Conservation (phyloP, 805 yeast genomes). For the Candida sonorensis region DNA sequence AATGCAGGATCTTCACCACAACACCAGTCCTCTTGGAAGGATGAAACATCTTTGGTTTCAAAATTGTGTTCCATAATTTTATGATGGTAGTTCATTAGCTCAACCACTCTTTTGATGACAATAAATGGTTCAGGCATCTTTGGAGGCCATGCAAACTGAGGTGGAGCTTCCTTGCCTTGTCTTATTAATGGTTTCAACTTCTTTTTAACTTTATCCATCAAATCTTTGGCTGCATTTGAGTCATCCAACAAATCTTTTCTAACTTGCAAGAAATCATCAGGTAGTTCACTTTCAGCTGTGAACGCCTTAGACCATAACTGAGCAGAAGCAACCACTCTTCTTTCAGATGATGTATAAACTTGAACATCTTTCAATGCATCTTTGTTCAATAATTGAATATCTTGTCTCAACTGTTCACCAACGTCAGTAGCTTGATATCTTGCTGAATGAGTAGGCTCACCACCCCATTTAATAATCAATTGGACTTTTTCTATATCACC, state of each 20-base stretch:
- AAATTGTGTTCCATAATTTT: slow-evolving; percentile 79
- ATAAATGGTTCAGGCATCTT: slow-evolving; percentile 96
- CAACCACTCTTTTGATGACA: slow-evolving; percentile 91
- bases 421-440: slow-evolving; percentile 89
- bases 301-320: slow-evolving; percentile 74
- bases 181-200: slow-evolving; percentile 88
- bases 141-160: slow-evolving; percentile 98
- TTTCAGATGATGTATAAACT: slow-evolving; percentile 86
- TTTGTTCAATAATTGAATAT: slow-evolving; percentile 76
- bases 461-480: slow-evolving; percentile 97
- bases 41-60: slow-evolving; percentile 53
- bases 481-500: slow-evolving; percentile 88
- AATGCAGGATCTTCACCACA: slow-evolving; percentile 90
- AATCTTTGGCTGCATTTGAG: slow-evolving; percentile 94
- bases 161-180: slow-evolving; percentile 95
- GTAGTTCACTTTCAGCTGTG: slow-evolving; percentile 61
- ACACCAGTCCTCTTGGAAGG: slow-evolving; percentile 84
- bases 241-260: slow-evolving; percentile 92
- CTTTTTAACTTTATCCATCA: slow-evolving; percentile 97
- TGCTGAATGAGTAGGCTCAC: slow-evolving; percentile 98
- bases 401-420: slow-evolving; percentile 94
- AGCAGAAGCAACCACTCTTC: slow-evolving; percentile 92
- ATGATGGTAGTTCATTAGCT: slow-evolving; percentile 87
- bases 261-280: slow-evolving; percentile 73
- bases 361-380: slow-evolving; percentile 79